These are phyloP conservation scores for Dendrothele bispora DNA, from an alignment of 768 basidiomycete species.

Conservation along the genomic window DNA sequence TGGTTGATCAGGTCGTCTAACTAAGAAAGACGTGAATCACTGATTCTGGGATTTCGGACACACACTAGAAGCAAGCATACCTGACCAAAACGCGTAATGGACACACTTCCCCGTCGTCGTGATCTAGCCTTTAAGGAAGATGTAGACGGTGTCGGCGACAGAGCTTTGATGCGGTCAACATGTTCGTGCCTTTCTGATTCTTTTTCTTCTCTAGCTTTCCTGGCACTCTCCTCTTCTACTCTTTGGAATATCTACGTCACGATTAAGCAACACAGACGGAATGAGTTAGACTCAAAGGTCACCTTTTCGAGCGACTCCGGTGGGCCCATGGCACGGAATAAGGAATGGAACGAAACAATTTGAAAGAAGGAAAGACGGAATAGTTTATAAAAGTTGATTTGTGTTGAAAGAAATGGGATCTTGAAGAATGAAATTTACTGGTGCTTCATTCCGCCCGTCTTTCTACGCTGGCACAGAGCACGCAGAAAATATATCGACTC, in stretches of 20 bases:
- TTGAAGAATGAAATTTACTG: too few species aligned
- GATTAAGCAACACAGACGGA: neutral
- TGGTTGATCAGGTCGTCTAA: slow-evolving; percentile 15
- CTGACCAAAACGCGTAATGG: slow-evolving; percentile 62
- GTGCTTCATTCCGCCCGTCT: too few species aligned
- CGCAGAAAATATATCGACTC: too few species aligned
- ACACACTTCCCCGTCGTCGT: slow-evolving; percentile 50
- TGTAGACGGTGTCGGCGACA: slow-evolving; percentile 12
- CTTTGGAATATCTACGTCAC: slow-evolving; percentile 50
- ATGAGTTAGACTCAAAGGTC: neutral
- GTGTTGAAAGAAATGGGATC: too few species aligned
- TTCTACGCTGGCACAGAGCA: too few species aligned
- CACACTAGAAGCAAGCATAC: slow-evolving; percentile 32
- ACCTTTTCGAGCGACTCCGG: slow-evolving; percentile 9
- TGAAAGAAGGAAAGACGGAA: too few species aligned
- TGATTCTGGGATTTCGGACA: neutral
- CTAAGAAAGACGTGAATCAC: slow-evolving; percentile 14
- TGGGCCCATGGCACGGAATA: too few species aligned
- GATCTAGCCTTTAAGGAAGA: slow-evolving; percentile 30
- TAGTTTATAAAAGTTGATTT: too few species aligned
- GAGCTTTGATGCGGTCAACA: slow-evolving; percentile 14
- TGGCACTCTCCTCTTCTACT: slow-evolving; percentile 58
- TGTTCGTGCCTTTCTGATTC: slow-evolving; percentile 6
- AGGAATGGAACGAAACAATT: too few species aligned
- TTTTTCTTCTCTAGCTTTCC: slow-evolving; percentile 39